phyloP scores from a whole-genome alignment of 1,284 basidiomycete species.

The Sanghuangporus baumii region DNA sequence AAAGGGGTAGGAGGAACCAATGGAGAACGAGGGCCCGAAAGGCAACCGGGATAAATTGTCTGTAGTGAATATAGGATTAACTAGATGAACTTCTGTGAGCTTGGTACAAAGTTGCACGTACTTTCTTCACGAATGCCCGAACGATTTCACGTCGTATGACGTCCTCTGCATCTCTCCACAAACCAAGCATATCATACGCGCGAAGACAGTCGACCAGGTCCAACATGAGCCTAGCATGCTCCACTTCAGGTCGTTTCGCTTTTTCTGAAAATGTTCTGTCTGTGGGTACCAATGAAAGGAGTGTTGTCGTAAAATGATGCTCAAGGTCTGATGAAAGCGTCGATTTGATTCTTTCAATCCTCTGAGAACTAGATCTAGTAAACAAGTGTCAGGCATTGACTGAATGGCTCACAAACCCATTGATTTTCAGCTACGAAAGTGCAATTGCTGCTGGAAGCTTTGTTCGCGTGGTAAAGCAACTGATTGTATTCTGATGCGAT shows the following conservation, averaged over 20 bases:
- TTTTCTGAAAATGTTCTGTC: constrained; percentile 38
- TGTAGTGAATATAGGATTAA: constrained; percentile 25
- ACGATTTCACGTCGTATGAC: constrained; percentile 70
- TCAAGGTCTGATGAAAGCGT: constrained; percentile 15
- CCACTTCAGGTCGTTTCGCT: constrained; percentile 42
- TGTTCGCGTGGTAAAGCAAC: constrained; percentile 83
- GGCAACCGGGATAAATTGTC: constrained; percentile 67
- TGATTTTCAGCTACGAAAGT: constrained; percentile 77
- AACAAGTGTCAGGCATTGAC: constrained; percentile 17
- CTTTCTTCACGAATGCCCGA: constrained; percentile 72
- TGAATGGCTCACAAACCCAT: constrained; percentile 61
- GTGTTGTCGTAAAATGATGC: constrained; percentile 16
- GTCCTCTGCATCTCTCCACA: constrained; percentile 84
- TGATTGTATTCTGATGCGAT: constrained; percentile 90
- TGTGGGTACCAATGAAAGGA: constrained; percentile 37
- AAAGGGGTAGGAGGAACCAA: constrained; percentile 42
- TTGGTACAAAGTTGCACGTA: constrained; percentile 25
- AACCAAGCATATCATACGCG: constrained; percentile 76
- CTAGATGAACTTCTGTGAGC: constrained; percentile 4
- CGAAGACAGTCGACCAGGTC: constrained; percentile 76
- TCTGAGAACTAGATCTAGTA: constrained; percentile 5
- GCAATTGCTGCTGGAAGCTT: constrained; percentile 72
- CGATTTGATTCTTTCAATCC: constrained; percentile 17
- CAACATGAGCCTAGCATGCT: constrained; percentile 54
- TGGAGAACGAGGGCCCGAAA: constrained; percentile 65